phyloP scores from a whole-genome alignment of 2,329 filamentous ascomycete species.

The Colletotrichum zoysiae region DNA sequence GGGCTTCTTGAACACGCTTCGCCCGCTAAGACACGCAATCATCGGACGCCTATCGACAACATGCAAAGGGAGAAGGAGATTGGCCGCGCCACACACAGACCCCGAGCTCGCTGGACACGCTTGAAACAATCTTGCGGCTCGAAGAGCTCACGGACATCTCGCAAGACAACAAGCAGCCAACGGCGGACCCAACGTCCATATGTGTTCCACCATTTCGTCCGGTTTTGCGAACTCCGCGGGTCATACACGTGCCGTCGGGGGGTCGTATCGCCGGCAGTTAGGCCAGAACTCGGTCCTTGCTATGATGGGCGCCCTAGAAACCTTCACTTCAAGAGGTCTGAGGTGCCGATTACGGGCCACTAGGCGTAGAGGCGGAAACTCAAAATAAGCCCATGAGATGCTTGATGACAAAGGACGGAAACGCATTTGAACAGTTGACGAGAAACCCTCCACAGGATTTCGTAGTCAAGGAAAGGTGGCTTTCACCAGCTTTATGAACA shows the following conservation, averaged over 20 bases:
- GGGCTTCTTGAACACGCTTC: not conserved
- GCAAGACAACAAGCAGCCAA: not conserved
- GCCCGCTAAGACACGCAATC: not conserved
- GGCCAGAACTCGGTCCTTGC: not conserved
- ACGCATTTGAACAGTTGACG: not conserved
- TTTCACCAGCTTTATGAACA: not conserved
- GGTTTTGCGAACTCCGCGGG: not conserved
- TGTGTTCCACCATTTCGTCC: not conserved
- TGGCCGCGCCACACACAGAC: constrained; percentile 1
- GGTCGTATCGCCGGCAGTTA: not conserved
- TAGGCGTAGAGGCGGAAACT: not conserved
- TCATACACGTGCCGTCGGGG: not conserved
- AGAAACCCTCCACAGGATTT: no score
- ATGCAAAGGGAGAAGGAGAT: not conserved
- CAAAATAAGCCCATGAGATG: not conserved
- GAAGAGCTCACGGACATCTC: not conserved
- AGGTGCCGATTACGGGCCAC: not conserved
- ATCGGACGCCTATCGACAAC: not conserved
- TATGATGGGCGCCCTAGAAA: not conserved
- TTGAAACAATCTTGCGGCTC: constrained; percentile 5
- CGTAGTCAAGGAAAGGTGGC: not conserved
- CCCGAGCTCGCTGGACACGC: not conserved
- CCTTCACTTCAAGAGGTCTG: not conserved
- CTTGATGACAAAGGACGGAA: not conserved
- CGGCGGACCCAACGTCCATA: not conserved